Evolutionary conservation across 1,284 basidiomycete genomes (phyloP).

Genomic region (Schizopora paradoxa): DNA sequence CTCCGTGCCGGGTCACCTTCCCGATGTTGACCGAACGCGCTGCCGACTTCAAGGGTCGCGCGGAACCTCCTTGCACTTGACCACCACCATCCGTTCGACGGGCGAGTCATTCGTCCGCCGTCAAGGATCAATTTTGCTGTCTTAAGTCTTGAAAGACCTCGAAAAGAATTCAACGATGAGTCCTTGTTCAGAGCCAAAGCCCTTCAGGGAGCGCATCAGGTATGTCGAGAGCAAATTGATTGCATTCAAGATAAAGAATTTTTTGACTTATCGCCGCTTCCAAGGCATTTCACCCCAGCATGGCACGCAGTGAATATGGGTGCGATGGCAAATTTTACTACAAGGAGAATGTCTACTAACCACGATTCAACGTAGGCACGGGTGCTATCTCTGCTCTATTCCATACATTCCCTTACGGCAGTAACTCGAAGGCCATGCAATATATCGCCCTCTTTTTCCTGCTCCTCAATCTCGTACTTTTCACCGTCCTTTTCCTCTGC

Average conservation of each 20-base stretch:
- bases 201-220: slow-evolving; percentile 13
- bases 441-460: slow-evolving; percentile 51
- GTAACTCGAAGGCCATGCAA: slow-evolving; percentile 35
- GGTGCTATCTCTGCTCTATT: slow-evolving; percentile 51
- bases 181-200: slow-evolving; percentile 3
- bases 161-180: too few relatives aligned
- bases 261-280: background rate
- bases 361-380: slow-evolving; percentile 38
- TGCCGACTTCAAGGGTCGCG: too few relatives aligned
- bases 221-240: slow-evolving; percentile 1
- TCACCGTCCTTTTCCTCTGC: slow-evolving; percentile 47
- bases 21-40: too few relatives aligned
- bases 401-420: slow-evolving; percentile 48
- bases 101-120: too few relatives aligned
- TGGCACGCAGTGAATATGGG: slow-evolving; percentile 19
- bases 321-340: too few relatives aligned
- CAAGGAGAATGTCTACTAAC: background rate
- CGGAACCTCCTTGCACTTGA: too few relatives aligned
- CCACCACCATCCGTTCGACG: too few relatives aligned
- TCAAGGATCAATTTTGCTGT: too few relatives aligned
- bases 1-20: too few relatives aligned
- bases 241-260: background rate
- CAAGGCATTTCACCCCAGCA: slow-evolving; percentile 17
- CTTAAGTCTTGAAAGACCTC: too few relatives aligned
- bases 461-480: slow-evolving; percentile 61